A percentile compares a stretch with the other conserved stretches of the same genome.
Conservation (phyloP, 2,329 filamentous ascomycete genomes). For the Botryotinia calthae region DNA sequence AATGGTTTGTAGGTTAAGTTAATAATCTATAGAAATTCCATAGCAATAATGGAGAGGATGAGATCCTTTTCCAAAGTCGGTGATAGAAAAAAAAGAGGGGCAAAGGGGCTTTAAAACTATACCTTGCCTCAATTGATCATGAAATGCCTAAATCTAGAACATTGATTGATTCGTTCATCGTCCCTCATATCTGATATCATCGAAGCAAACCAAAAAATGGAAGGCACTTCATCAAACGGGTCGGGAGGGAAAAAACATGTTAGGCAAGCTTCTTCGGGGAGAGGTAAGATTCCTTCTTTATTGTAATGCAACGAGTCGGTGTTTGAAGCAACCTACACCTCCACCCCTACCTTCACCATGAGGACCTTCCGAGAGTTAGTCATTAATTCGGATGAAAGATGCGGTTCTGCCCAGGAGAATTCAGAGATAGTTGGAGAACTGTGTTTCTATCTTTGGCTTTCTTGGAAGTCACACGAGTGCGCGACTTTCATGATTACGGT, state of each 20-base stretch:
- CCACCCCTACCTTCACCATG: neutral
- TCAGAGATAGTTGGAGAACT: neutral
- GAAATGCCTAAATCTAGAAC: neutral
- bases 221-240: conserved; percentile 10
- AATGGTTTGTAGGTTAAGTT: neutral
- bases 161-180: neutral
- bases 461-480: neutral
- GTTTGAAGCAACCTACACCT: neutral
- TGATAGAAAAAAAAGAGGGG: neutral
- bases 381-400: neutral
- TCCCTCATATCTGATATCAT: neutral
- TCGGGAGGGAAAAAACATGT: conserved; percentile 15
- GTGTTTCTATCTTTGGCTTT: neutral
- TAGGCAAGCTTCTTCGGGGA: conserved; percentile 17
- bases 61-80: neutral
- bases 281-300: conserved; percentile 11
- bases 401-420: too few relatives aligned
- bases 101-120: neutral
- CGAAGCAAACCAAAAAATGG: conserved; percentile 1
- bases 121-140: neutral
- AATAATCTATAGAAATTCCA: neutral
- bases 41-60: neutral
- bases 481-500: neutral
- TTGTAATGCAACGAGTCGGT: neutral
- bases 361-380: neutral